Evolutionary conservation across 2,329 filamentous ascomycete species (phyloP).

Genomic region (Cadophora sp.): DNA sequence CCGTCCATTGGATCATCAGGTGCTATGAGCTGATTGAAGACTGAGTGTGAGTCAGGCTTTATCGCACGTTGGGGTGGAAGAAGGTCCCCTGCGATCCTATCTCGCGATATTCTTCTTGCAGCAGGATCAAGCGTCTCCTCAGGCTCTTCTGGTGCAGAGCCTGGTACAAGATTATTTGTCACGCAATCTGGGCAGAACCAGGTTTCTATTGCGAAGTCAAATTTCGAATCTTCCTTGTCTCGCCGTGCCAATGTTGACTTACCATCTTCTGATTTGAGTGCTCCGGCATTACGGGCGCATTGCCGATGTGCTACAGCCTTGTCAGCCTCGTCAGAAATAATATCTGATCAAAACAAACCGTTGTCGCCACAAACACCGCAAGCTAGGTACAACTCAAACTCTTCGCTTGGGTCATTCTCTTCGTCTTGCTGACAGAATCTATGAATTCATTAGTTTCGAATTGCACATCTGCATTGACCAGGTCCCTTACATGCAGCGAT

Average conservation of each 20-base stretch:
- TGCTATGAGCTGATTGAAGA: constrained; percentile 76
- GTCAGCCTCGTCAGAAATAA: constrained; percentile 47
- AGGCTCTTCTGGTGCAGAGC: constrained; percentile 35
- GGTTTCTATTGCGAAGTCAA: constrained; percentile 51
- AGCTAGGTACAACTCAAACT: constrained; percentile 79
- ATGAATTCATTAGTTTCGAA: constrained; percentile 45
- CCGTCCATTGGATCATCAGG: constrained; percentile 78
- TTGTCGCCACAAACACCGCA: constrained; percentile 83
- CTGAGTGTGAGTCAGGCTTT: constrained; percentile 75
- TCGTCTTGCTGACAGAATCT: constrained; percentile 86
- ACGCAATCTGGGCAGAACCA: constrained; percentile 66
- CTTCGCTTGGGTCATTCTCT: constrained; percentile 80
- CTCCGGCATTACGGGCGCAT: constrained; percentile 78
- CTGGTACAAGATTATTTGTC: constrained; percentile 54
- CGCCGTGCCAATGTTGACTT: constrained; percentile 44
- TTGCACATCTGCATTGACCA: constrained; percentile 24
- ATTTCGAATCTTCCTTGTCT: constrained; percentile 18
- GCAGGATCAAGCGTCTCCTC: constrained; percentile 43
- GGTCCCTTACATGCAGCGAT: constrained; percentile 67
- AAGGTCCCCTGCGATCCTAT: constrained; percentile 73
- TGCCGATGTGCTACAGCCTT: constrained; percentile 80
- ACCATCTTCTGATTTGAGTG: constrained; percentile 69
- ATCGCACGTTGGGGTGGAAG: constrained; percentile 69
- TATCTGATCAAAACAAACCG: constrained; percentile 62
- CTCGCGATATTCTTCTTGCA: constrained; percentile 62